phyloP scores from a whole-genome alignment of 176 grass and related monocot genomes.

The Eleusine coracana region DNA sequence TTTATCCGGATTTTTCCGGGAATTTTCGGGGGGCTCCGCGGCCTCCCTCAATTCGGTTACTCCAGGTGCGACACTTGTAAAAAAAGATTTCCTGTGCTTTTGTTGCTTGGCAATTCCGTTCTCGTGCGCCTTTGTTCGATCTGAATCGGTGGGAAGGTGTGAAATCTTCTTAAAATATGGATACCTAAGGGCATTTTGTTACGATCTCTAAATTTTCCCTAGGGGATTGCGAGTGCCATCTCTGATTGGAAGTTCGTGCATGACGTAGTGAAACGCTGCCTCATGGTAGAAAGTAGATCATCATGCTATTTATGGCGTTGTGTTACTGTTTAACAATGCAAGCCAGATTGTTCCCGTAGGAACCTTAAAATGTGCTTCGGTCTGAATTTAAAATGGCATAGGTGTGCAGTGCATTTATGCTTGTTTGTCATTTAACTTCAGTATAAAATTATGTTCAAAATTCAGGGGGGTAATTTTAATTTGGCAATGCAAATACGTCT shows the following conservation, averaged over 20 bases:
- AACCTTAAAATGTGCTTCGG: slow-evolving; percentile 8
- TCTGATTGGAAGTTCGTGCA: background rate
- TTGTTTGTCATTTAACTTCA: background rate
- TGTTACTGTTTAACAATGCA: background rate
- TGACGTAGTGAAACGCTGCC: background rate
- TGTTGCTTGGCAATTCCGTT: background rate
- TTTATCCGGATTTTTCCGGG: background rate
- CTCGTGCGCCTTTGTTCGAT: background rate
- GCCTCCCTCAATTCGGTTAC: slow-evolving; percentile 14
- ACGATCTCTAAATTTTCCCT: background rate
- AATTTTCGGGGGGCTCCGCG: slow-evolving; percentile 22
- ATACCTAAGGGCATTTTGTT: background rate
- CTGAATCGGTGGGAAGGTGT: background rate
- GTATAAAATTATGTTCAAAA: background rate
- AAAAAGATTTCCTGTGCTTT: slow-evolving; percentile 2
- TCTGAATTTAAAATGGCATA: slow-evolving; percentile 17
- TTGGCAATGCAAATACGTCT: slow-evolving; percentile 7
- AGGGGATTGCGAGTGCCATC: background rate
- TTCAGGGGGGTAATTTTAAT: background rate
- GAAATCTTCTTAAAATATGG: background rate
- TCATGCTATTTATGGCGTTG: background rate
- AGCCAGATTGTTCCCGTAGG: background rate
- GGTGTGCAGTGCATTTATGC: slow-evolving; percentile 5
- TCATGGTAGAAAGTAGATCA: background rate
- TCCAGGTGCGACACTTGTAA: slow-evolving; percentile 40